Conservation (phyloP, 2,329 filamentous ascomycete species). For the Phaeophleospora eucalypticola region DNA sequence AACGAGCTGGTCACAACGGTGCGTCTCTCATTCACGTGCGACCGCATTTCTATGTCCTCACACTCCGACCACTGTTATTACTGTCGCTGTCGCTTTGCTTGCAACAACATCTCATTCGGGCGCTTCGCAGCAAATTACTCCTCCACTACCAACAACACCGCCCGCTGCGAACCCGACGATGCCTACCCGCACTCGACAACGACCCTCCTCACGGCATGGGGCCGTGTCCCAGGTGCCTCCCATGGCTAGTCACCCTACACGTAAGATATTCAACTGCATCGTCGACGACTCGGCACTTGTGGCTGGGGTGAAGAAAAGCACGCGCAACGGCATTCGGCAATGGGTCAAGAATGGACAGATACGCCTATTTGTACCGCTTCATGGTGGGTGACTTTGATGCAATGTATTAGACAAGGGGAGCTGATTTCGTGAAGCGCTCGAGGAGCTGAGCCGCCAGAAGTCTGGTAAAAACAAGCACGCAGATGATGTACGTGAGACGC, state of each 20-base stretch:
- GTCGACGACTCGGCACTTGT: slow-evolving; percentile 50
- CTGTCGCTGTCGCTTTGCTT: slow-evolving; percentile 1
- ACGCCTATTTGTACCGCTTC: slow-evolving; percentile 48
- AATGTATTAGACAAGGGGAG: background rate
- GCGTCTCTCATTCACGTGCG: slow-evolving; percentile 5
- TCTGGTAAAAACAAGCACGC: slow-evolving; percentile 40
- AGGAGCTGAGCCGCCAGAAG: slow-evolving; percentile 44
- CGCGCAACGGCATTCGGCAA: slow-evolving; percentile 49
- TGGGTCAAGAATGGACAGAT: slow-evolving; percentile 49
- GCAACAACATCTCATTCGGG: slow-evolving; percentile 13
- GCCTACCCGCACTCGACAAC: slow-evolving; percentile 27
- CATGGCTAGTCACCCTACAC: slow-evolving; percentile 21
- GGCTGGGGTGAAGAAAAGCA: slow-evolving; percentile 49
- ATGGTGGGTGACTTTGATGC: slow-evolving; percentile 38
- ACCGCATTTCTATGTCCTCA: slow-evolving; percentile 3
- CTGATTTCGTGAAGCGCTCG: slow-evolving; percentile 37
- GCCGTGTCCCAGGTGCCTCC: slow-evolving; percentile 10
- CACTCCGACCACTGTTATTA: too few species aligned
- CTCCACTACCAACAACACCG: slow-evolving; percentile 8
- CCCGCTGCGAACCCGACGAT: slow-evolving; percentile 6
- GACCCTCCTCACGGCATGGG: slow-evolving; percentile 27
- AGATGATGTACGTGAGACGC: slow-evolving; percentile 45
- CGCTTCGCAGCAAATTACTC: slow-evolving; percentile 2
- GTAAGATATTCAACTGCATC: slow-evolving; percentile 53
- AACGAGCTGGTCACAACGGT: slow-evolving; percentile 5